phyloP scores from a whole-genome alignment of 495 filamentous ascomycete genomes.

The Talaromyces ruber region DNA sequence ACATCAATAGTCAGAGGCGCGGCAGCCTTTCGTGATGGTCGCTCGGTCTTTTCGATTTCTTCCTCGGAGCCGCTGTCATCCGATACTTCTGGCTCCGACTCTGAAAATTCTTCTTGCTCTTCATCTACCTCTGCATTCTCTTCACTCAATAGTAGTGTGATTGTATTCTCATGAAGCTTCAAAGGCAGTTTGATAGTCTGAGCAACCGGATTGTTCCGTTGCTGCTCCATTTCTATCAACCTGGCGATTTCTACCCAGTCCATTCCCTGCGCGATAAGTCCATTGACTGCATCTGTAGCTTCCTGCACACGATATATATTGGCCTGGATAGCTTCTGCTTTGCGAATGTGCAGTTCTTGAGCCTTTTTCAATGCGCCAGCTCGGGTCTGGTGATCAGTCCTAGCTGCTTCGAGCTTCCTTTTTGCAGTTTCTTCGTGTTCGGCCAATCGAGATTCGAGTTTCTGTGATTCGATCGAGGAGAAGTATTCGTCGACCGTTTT shows the following conservation, averaged over 20 bases:
- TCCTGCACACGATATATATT: constrained; percentile 86
- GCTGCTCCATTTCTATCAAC: constrained; percentile 79
- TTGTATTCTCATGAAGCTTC: constrained; percentile 79
- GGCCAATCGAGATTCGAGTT: constrained; percentile 69
- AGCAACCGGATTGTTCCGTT: constrained; percentile 73
- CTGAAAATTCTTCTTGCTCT: constrained; percentile 47
- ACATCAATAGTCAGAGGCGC: constrained; percentile 63
- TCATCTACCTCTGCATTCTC: constrained; percentile 50
- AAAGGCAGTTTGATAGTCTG: constrained; percentile 80
- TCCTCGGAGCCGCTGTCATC: constrained; percentile 30
- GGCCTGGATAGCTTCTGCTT: constrained; percentile 81
- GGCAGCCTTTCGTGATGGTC: constrained; percentile 9
- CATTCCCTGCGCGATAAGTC: constrained; percentile 84
- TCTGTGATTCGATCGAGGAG: constrained; percentile 91
- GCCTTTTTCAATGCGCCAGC: constrained; percentile 71
- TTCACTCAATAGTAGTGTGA: constrained; percentile 73
- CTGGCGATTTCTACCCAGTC: constrained; percentile 89
- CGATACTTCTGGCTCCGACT: constrained; percentile 55
- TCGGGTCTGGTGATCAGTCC: constrained; percentile 72
- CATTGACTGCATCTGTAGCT: constrained; percentile 84
- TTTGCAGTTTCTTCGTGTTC: constrained; percentile 77
- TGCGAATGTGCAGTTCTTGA: constrained; percentile 77
- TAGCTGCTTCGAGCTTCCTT: constrained; percentile 71
- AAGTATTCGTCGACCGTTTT: constrained; percentile 94
- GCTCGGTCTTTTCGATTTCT: constrained; percentile 22